phyloP scores from a whole-genome alignment of 2,329 filamentous ascomycete species.

The Sporothrix phasma region DNA sequence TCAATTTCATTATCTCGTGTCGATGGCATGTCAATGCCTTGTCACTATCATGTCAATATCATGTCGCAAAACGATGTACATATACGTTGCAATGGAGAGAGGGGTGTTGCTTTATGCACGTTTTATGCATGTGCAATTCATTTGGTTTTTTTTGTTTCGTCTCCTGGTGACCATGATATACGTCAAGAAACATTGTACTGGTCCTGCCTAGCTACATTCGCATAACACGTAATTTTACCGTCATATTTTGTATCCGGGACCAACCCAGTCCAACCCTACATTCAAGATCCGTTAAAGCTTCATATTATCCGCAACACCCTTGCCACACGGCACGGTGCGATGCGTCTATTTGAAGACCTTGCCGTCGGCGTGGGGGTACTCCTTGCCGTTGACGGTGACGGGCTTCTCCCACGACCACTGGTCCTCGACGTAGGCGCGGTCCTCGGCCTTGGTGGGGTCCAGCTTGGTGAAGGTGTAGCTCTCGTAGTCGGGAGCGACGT shows the following conservation, averaged over 20 bases:
- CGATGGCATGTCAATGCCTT: too few species aligned
- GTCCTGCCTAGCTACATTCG: constrained; percentile 7
- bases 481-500: constrained; percentile 95
- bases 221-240: neutral
- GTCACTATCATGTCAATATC: too few species aligned
- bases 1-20: too few species aligned
- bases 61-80: neutral
- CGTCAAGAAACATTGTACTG: constrained; percentile 6
- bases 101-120: neutral
- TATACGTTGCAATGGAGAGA: neutral
- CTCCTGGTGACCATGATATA: constrained; percentile 3
- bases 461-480: constrained; percentile 96
- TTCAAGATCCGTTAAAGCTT: neutral
- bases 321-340: neutral
- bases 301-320: neutral
- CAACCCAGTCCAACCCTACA: neutral
- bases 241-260: neutral
- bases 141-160: constrained; percentile 1
- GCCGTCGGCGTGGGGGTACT: constrained; percentile 77
- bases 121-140: neutral
- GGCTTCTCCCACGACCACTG: constrained; percentile 91
- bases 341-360: constrained; percentile 93
- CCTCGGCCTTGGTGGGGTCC: constrained; percentile 74
- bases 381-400: constrained; percentile 71
- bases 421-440: constrained; percentile 76